phyloP scores from a whole-genome alignment of 441 rosid genomes.

The Eruca vesicaria region DNA sequence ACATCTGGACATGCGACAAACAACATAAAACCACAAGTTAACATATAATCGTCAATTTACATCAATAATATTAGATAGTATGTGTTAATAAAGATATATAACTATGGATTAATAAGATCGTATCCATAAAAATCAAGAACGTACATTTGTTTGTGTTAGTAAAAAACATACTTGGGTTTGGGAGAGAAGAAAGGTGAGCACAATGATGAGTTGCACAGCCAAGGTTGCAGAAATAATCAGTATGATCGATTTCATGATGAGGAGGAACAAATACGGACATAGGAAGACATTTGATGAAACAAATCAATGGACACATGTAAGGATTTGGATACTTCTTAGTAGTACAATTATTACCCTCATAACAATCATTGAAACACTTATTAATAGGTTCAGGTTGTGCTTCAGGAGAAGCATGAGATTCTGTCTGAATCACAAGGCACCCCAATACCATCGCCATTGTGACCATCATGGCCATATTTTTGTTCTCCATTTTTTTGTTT shows the following conservation, averaged over 20 bases:
- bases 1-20: slow-evolving; percentile 18
- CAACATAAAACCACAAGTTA: background rate
- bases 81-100: background rate
- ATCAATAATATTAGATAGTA: background rate
- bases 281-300: slow-evolving; percentile 8
- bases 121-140: background rate
- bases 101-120: background rate
- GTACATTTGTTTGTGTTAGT: background rate
- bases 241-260: background rate
- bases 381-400: too few species aligned
- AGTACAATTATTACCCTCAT: too few species aligned
- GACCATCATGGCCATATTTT: too few species aligned
- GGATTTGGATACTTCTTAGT: too few species aligned
- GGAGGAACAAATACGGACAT: background rate
- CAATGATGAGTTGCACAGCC: slow-evolving; percentile 27
- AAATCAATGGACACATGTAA: slow-evolving; percentile 14
- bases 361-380: too few species aligned
- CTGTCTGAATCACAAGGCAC: too few species aligned
- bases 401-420: too few species aligned
- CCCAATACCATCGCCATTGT: too few species aligned
- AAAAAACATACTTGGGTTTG: slow-evolving; percentile 19
- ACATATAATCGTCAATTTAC: background rate
- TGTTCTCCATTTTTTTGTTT: too few species aligned
- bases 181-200: background rate
- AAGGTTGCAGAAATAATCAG: slow-evolving; percentile 20